Base-by-base conservation (phyloP, 2,329 filamentous ascomycete species). In the Domatiomyces globalis region DNA sequence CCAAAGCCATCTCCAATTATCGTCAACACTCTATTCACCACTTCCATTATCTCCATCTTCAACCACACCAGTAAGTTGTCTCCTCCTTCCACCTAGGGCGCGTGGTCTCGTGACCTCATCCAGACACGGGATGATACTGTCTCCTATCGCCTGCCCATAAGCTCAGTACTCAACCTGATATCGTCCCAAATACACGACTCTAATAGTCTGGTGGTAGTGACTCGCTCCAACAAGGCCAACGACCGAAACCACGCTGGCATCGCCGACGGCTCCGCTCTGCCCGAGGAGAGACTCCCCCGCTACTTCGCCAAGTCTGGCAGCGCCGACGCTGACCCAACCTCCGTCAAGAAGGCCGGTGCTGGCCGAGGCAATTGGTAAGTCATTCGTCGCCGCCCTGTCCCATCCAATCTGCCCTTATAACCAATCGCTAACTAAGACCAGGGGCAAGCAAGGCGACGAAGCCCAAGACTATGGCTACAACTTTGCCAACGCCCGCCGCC, bases 321-420 rank as follows among this genome's bases (percentile, higher is more conserved):
- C 65, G 74, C 80, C 62, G 88, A 88, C 65, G 75, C 77, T 61
- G 86, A 94, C 65, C 90, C 92, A 55, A 88, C 87, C 70, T 92
- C 94, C 76, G 83, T 85, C 66, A 98, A 98, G 82, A 98, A 98
- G 76, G 86, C 94, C 64, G 90, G 90, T 57, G 84, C 79, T 60
- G 90, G 90, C 61, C 89, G 86, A 70, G 87, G 85, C 66, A 95
- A 95, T 71, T 98, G 90, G 90, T 95, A 79, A 69, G 83, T 63
- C 50, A 43, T 25, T 17, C 33, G 48, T 50, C 45, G 10, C 45
- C 25, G 27, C 43, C 18, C 22, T 57, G 12, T 44, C 39, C 52
- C 47, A 15, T 52, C 20, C 9, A 25, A 25, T 46, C 43, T 25
- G 10, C 20, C 5, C 45, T 54, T 29, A 15, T 3, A 17, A 33